Evolutionary conservation across 768 basidiomycete species (phyloP).

Genomic region (Suillus bovinus): DNA sequence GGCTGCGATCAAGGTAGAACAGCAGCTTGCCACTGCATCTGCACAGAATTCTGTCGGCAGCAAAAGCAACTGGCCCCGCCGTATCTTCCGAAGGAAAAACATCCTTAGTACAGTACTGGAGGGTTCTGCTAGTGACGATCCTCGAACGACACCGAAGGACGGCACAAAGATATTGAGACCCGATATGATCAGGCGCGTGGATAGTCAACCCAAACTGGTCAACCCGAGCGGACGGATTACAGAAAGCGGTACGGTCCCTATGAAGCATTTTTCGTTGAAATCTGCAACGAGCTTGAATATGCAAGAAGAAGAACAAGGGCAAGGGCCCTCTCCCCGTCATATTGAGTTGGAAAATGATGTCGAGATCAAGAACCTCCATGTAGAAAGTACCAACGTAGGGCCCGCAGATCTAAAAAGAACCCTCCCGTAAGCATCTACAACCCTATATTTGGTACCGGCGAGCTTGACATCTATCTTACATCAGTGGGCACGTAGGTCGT

Average conservation of each 20-base stretch:
- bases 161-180: constrained; percentile 42
- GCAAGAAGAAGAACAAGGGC: neutral
- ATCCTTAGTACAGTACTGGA: constrained; percentile 27
- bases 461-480: constrained; percentile 3
- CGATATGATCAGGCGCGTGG: constrained; percentile 79
- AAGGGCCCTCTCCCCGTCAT: constrained; percentile 9
- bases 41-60: constrained; percentile 12
- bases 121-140: constrained; percentile 18
- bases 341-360: neutral
- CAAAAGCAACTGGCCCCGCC: constrained; percentile 25
- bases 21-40: constrained; percentile 22
- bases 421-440: neutral
- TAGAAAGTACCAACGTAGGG: neutral
- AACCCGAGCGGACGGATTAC: constrained; percentile 76
- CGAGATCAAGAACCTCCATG: neutral
- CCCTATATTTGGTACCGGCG: constrained; percentile 10
- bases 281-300: constrained; percentile 9
- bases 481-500: constrained; percentile 23
- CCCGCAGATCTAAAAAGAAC: neutral
- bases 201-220: constrained; percentile 64
- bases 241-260: constrained; percentile 38
- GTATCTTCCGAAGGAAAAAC: constrained; percentile 31
- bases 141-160: constrained; percentile 24
- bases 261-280: constrained; percentile 19
- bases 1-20: constrained; percentile 21